Evolutionary conservation across 495 filamentous ascomycete genomes (phyloP).

Genomic region (Penicillium coprophilum): DNA sequence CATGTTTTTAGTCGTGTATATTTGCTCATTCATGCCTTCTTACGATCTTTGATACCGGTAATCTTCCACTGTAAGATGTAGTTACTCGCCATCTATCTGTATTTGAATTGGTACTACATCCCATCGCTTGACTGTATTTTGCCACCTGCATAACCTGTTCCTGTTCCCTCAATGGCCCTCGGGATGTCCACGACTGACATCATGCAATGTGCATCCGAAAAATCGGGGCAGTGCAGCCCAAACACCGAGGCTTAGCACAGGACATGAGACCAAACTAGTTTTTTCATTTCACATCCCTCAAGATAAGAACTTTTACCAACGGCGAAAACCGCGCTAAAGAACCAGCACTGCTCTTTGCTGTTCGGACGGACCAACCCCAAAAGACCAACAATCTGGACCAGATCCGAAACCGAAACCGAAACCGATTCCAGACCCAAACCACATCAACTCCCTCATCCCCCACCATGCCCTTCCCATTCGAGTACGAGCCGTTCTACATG

Average conservation of each 20-base stretch:
- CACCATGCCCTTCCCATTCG: neutral
- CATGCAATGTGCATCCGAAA: neutral
- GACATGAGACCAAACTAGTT: neutral
- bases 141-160: too few species aligned
- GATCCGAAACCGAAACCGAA: neutral
- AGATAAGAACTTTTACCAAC: neutral
- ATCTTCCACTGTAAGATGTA: conserved; percentile 12
- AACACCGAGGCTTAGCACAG: neutral
- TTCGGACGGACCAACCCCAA: neutral
- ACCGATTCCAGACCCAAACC: neutral
- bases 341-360: neutral
- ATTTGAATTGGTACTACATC: neutral
- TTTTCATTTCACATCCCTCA: neutral
- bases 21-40: conserved; percentile 31
- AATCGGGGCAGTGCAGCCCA: neutral
- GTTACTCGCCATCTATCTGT: neutral
- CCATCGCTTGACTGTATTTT: too few species aligned
- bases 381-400: neutral
- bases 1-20: conserved; percentile 27
- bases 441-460: neutral
- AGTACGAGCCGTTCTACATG: neutral
- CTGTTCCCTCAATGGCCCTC: too few species aligned
- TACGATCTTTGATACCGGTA: conserved; percentile 22
- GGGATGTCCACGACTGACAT: neutral
- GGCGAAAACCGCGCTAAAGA: neutral